A percentile compares a stretch with the other conserved stretches of the same genome.
Evolutionary conservation across 164 flowering plant species (phyloP).

Genomic region (Vitis vinifera): ASM3070453v1 NC_081821.1:11807001-11807500

Average conservation of each 20-base stretch:
- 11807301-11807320: neutral
- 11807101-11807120: neutral
- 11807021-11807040: too few species aligned
- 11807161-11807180: constrained; percentile 1
- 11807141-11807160: constrained; percentile 7
- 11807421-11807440: constrained; percentile 15
- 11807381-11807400: constrained; percentile 15
- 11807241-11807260: neutral
- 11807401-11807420: constrained; percentile 12
- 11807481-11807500: constrained; percentile 28
- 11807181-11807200: neutral
- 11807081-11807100: too few species aligned
- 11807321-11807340: constrained; percentile 23
- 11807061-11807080: too few species aligned
- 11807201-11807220: neutral
- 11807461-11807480: constrained; percentile 22
- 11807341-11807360: constrained; percentile 35
- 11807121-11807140: constrained; percentile 12
- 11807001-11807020: too few species aligned
- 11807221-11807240: neutral
- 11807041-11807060: too few species aligned
- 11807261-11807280: constrained; percentile 10
- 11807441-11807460: constrained; percentile 15
- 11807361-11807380: constrained; percentile 26
- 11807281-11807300: neutral